Conservation (phyloP, 306 rosid genomes). For the Prunus mira region DNA sequence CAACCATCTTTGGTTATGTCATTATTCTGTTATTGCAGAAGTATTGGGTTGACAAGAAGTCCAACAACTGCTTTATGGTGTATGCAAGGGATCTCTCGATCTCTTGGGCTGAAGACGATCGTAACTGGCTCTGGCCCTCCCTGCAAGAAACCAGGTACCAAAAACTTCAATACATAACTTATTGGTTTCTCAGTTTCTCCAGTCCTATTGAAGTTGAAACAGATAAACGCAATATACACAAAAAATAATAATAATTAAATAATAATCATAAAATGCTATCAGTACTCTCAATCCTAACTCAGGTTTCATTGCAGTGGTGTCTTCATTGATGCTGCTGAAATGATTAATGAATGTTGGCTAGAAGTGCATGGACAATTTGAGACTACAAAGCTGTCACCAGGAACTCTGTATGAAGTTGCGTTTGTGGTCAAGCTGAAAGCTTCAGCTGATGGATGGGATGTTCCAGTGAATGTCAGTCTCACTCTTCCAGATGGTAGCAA, state of each 20-base stretch:
- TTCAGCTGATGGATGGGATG: slow-evolving; percentile 56
- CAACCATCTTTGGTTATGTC: neutral
- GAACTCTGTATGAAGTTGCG: slow-evolving; percentile 44
- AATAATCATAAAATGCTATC: neutral
- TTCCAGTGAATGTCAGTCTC: slow-evolving; percentile 59
- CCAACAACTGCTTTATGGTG: slow-evolving; percentile 60
- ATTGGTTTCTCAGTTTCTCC: neutral
- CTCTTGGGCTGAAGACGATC: slow-evolving; percentile 46
- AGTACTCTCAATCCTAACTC: neutral
- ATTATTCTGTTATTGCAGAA: slow-evolving; percentile 23
- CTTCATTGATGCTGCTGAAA: slow-evolving; percentile 48
- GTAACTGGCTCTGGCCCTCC: slow-evolving; percentile 56
- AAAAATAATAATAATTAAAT: too few species aligned
- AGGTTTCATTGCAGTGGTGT: slow-evolving; percentile 41
- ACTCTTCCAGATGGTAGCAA: slow-evolving; percentile 52
- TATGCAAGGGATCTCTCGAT: slow-evolving; percentile 65
- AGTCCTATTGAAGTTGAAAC: neutral
- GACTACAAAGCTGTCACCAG: slow-evolving; percentile 51
- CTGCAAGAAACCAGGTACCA: slow-evolving; percentile 47
- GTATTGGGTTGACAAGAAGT: slow-evolving; percentile 40
- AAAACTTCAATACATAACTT: neutral
- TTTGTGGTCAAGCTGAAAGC: slow-evolving; percentile 53
- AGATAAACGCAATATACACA: neutral
- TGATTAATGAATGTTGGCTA: slow-evolving; percentile 66
- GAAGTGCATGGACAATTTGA: slow-evolving; percentile 63